Base-by-base conservation (phyloP, 192 early-diverging fungal genomes). In the Spizellomyces punctatus region DNA sequence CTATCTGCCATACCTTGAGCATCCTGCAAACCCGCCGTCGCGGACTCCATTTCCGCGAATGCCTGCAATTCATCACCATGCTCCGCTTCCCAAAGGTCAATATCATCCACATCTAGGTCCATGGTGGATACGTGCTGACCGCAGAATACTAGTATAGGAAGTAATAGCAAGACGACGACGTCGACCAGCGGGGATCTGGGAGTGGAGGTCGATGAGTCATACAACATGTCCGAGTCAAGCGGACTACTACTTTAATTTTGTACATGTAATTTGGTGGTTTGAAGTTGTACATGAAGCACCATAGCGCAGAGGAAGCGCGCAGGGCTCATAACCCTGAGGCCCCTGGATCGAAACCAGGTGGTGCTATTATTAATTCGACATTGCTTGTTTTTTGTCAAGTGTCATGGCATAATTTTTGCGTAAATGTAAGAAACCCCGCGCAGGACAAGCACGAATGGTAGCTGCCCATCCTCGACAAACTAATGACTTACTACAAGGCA, bases 291-390 rank as follows among this genome's bases (percentile, higher is more conserved):
- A 2, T 2, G 42, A 61, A 61, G 65, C 65, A 66, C 65, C 65
- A 66, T 66, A 66, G 65, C 65, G 65, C 65, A 66, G 65, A 66
- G 65, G 65, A 66, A 66, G 65, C 65, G 65, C 65, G 65, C 65
- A 54, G 65, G 65, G 65, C 65, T 66, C 65, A 66, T 66, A 66
- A 66, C 65, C 65, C 65, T 54, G 65, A 66, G 65, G 65, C 22
- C 65, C 65, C 65, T 52, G 49, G 65, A 66, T 66, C 65, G 65
- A 66, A 66, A 66, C 65, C 49, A 52, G 65, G 65, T 66, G 65
- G 65, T 66, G 65, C 65, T 66, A 66, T n/a, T n/a, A 2, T 49
- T 47, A 66, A 41, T 52, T 48, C 21, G 6, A 43, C 44, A 43
- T 63, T 14, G 17, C 5, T 63, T 63, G 27, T 63, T 63, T 63